A percentile compares a stretch with the other conserved stretches of the same genome.
These are phyloP conservation scores for Tricholoma matsutake DNA, from an alignment of 768 basidiomycete species.

Conservation along the genomic window DNA sequence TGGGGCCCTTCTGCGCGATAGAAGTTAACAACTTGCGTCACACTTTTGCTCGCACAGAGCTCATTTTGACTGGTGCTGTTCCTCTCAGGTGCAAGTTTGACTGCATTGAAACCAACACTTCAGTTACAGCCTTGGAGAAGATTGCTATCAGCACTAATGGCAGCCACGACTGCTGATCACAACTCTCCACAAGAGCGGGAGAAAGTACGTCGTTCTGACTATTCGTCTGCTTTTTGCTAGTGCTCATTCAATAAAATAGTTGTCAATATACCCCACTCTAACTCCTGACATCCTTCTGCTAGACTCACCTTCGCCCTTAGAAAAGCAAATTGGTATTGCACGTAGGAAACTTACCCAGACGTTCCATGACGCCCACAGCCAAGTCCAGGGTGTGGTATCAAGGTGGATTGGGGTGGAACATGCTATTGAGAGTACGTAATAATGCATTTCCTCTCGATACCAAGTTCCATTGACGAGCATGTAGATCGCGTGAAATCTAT, in stretches of 20 bases:
- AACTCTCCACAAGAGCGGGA: conserved; percentile 24
- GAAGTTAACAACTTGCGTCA: no score
- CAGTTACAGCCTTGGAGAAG: no score
- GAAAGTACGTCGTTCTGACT: conserved; percentile 24
- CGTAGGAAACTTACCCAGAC: conserved; percentile 58
- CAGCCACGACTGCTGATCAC: conserved; percentile 4
- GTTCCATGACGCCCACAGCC: conserved; percentile 54
- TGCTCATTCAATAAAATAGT: conserved; percentile 42
- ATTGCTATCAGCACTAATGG: conserved; percentile 31
- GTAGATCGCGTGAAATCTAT: conserved; percentile 82
- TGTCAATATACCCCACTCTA: conserved; percentile 76
- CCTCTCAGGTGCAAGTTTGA: no score
- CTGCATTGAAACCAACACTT: no score
- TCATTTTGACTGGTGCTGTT: no score
- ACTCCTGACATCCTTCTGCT: conserved; percentile 66
- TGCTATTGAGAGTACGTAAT: conserved; percentile 73
- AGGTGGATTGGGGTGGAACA: conserved; percentile 87
- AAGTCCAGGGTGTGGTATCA: conserved; percentile 70
- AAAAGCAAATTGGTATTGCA: conserved; percentile 69
- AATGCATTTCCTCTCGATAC: neutral
- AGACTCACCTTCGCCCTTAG: conserved; percentile 73
- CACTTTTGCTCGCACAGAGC: no score
- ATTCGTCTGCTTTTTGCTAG: neutral
- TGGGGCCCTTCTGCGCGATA: no score
- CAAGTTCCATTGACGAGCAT: neutral